A percentile compares a stretch with the other conserved stretches of the same genome.
Evolutionary conservation across 441 rosid species (phyloP).

Genomic region (Pelargonium cotyledonis): DNA sequence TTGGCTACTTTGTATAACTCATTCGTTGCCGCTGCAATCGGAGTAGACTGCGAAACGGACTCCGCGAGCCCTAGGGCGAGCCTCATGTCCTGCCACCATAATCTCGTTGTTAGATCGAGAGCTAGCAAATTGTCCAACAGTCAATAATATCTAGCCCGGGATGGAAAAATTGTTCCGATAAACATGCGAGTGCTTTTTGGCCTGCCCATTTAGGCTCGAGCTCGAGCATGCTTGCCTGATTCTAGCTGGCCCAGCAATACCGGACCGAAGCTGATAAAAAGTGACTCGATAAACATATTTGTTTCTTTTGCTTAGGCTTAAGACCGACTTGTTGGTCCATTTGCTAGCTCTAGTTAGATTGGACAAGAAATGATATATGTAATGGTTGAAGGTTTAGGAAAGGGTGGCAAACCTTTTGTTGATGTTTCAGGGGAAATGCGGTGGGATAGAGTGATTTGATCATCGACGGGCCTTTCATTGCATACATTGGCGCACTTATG

Average conservation of each 20-base stretch:
- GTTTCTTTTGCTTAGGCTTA: too few relatives aligned
- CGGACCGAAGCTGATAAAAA: too few relatives aligned
- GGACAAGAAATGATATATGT: too few relatives aligned
- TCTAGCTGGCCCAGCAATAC: too few relatives aligned
- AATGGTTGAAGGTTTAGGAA: too few relatives aligned
- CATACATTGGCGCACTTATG: conserved; percentile 79
- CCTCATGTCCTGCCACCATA: conserved; percentile 64
- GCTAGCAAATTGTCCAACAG: not conserved
- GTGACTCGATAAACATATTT: too few relatives aligned
- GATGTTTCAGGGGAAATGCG: conserved; percentile 88
- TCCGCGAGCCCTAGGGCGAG: conserved; percentile 87
- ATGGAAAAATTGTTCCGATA: not conserved
- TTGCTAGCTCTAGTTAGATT: too few relatives aligned
- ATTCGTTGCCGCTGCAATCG: conserved; percentile 80
- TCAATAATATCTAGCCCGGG: too few relatives aligned
- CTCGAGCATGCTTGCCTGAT: too few relatives aligned
- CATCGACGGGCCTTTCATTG: conserved; percentile 83
- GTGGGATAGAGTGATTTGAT: conserved; percentile 68
- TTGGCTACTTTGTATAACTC: conserved; percentile 88
- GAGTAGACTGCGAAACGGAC: conserved; percentile 77
- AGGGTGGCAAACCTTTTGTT: conserved; percentile 66
- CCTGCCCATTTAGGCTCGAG: too few relatives aligned
- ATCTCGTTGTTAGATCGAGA: conserved; percentile 9
- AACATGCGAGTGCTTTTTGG: too few relatives aligned
- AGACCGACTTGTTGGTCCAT: too few relatives aligned